A percentile compares a stretch with the other conserved stretches of the same genome.
Evolutionary conservation across 164 flowering plant species (phyloP).

Genomic region (Houttuynia cordata): DNA sequence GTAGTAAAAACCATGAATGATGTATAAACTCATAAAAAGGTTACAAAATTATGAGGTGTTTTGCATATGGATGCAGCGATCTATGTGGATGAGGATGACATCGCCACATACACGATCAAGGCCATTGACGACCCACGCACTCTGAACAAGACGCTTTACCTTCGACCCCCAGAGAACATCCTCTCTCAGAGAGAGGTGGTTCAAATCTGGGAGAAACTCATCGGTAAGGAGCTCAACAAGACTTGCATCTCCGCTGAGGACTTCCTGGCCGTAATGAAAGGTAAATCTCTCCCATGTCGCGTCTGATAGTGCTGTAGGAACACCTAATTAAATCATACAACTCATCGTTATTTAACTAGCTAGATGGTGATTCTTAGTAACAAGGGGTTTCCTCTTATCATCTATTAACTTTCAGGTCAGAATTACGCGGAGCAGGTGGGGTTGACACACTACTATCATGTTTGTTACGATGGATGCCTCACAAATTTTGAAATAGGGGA

Average conservation of each 20-base stretch:
- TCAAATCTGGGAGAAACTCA: conserved; percentile 52
- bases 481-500: conserved; percentile 52
- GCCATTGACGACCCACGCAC: conserved; percentile 58
- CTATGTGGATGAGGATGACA: conserved; percentile 51
- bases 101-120: conserved; percentile 54
- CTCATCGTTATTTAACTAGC: too few species aligned
- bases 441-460: conserved; percentile 52
- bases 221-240: conserved; percentile 34
- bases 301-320: too few species aligned
- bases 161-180: conserved; percentile 50
- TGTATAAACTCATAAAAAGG: too few species aligned
- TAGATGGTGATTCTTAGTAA: too few species aligned
- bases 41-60: background rate
- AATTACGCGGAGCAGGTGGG: conserved; percentile 48
- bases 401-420: conserved; percentile 22
- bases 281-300: conserved; percentile 8
- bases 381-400: background rate
- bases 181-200: conserved; percentile 52
- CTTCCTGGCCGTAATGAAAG: conserved; percentile 32
- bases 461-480: conserved; percentile 64
- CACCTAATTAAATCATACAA: too few species aligned
- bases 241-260: conserved; percentile 26
- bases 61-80: conserved; percentile 23
- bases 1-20: too few species aligned
- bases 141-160: conserved; percentile 50